Percentiles rank a stretch among this genome's conserved stretches.
phyloP scores from a whole-genome alignment of 164 flowering plant species.

The Sextonia rubra region DNA sequence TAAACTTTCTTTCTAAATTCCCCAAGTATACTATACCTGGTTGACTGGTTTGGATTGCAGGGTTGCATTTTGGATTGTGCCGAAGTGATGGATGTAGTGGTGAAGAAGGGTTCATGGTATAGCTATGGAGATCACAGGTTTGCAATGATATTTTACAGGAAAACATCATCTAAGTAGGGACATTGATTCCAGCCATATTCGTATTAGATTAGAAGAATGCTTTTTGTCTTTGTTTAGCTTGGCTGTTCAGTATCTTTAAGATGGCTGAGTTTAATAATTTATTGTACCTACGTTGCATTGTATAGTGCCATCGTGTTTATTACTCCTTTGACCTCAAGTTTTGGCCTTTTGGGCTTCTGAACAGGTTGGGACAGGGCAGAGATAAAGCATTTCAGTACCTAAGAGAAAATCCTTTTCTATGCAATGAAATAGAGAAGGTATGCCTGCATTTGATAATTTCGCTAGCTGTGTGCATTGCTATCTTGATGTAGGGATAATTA shows the following conservation, averaged over 20 bases:
- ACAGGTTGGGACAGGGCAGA: conserved; percentile 92
- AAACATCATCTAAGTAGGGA: background rate
- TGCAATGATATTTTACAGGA: conserved; percentile 2
- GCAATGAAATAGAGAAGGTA: conserved; percentile 83
- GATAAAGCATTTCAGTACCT: conserved; percentile 76
- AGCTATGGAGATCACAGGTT: conserved; percentile 96
- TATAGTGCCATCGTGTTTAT: background rate
- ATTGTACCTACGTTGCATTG: background rate
- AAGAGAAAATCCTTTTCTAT: conserved; percentile 62
- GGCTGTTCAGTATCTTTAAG: background rate
- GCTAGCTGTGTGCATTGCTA: background rate
- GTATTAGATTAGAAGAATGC: background rate
- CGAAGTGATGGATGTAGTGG: conserved; percentile 73
- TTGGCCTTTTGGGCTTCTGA: conserved; percentile 5
- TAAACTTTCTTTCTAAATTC: background rate
- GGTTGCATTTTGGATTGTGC: conserved; percentile 96
- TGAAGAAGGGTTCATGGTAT: conserved; percentile 93
- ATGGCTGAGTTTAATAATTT: background rate
- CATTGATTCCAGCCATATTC: background rate
- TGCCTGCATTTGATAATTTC: conserved; percentile 4
- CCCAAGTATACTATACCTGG: background rate
- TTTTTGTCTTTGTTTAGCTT: background rate
- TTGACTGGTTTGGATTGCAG: conserved; percentile 34
- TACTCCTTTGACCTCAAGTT: background rate
- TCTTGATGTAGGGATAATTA: background rate